Evolutionary conservation across 495 filamentous ascomycete genomes (phyloP), one percentile per base, ranked within the genome.

Genomic region (Daldinia childiae): DNA sequence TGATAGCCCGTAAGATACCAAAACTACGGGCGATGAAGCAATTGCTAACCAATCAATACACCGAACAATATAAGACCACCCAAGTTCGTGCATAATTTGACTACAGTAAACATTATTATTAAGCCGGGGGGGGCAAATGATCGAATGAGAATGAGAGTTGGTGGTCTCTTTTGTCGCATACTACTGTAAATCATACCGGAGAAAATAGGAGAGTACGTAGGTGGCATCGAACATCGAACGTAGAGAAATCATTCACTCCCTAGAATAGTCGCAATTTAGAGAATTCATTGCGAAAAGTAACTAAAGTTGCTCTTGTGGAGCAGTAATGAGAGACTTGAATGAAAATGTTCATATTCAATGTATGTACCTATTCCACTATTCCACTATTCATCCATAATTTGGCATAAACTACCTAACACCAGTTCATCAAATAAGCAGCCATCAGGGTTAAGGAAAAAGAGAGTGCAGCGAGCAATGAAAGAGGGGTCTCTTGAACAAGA

Each of bases 1-100:
- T 73, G 71, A 73, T 69, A 66, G 58, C 43, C 66, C 43, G 30
- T 66, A 69, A 60, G 66, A 66, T 66, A 58, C 71, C 65, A 61
- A 50, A 64, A 68, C 38, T 41, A 59, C 32, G 34, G 54, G 36
- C 54, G 56, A 69, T 62, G 61, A 73, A 73, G 70, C 43, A 58
- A 45, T 58, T 63, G 38, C 59, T 58, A 62, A 29, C 66, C 71
- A 72, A 72, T 58, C 59, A 72, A 57, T 61, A 56, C 48, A 50
- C 58, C 36, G 51, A 62, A 26, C 21, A 57, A 36, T 61, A 67
- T 54, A n/a, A 43, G 36, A 36, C 48, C 56, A 48, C 24, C 51
- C 14, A 52, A 63, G 52, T 64, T 48, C 26, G 36, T 72, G 54
- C 59, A 60, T 67, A 62, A 59, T 30, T 72, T 21, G 55, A 68